phyloP scores from a whole-genome alignment of 2,329 filamentous ascomycete genomes.

The Monilinia aucupariae region DNA sequence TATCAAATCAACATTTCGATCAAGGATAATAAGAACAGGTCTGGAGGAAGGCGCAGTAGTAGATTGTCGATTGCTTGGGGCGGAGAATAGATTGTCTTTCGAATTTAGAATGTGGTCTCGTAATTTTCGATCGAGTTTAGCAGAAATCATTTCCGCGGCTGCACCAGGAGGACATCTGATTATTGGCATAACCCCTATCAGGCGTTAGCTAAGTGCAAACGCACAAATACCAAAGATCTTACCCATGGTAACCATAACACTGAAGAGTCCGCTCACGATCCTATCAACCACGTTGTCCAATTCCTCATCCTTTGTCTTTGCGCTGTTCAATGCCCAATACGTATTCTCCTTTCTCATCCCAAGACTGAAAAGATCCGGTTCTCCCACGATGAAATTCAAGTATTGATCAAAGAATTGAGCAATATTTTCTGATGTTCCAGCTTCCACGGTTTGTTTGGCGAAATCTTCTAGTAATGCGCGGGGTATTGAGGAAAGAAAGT shows the following conservation, averaged over 20 bases:
- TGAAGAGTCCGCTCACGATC: slow-evolving; percentile 95
- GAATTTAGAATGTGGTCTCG: slow-evolving; percentile 96
- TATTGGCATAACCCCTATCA: slow-evolving; percentile 77
- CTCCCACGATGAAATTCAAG: slow-evolving; percentile 92
- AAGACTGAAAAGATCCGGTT: slow-evolving; percentile 91
- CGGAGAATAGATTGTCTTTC: slow-evolving; percentile 92
- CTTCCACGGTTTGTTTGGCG: slow-evolving; percentile 76
- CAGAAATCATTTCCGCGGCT: slow-evolving; percentile 88
- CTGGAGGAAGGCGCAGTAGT: slow-evolving; percentile 63
- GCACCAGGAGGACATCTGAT: slow-evolving; percentile 91
- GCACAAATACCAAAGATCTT: slow-evolving; percentile 30
- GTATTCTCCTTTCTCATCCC: slow-evolving; percentile 86
- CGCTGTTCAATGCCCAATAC: slow-evolving; percentile 95
- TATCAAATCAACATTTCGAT: slow-evolving; percentile 91
- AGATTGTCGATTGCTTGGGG: slow-evolving; percentile 49
- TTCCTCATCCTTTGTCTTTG: slow-evolving; percentile 81
- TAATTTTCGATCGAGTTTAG: slow-evolving; percentile 90
- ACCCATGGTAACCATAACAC: slow-evolving; percentile 98
- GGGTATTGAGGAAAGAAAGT: slow-evolving; percentile 91
- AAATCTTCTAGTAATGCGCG: slow-evolving; percentile 91
- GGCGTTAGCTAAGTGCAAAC: slow-evolving; percentile 28
- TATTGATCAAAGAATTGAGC: slow-evolving; percentile 95
- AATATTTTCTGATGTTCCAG: slow-evolving; percentile 82
- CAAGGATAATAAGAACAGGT: slow-evolving; percentile 87
- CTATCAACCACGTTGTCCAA: slow-evolving; percentile 82